phyloP scores from a whole-genome alignment of 495 filamentous ascomycete genomes.

The Talaromyces ruber region DNA sequence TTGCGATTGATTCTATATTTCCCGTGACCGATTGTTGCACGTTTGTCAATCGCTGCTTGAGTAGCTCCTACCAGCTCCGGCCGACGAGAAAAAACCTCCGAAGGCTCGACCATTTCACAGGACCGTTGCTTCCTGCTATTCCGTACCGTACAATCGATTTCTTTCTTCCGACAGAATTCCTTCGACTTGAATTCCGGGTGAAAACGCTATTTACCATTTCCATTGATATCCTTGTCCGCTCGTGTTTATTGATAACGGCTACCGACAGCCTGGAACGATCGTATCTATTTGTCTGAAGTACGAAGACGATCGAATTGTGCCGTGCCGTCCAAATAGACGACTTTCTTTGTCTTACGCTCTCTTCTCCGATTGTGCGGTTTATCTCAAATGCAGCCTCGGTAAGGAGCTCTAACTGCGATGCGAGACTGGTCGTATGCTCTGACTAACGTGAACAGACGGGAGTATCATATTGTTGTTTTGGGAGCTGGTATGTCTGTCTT shows the following conservation, averaged over 20 bases:
- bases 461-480: slow-evolving; percentile 89
- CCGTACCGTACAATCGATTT: neutral
- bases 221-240: neutral
- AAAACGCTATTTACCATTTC: neutral
- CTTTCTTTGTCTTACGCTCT: neutral
- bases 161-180: neutral
- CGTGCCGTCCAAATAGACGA: neutral
- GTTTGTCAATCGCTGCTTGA: neutral
- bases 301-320: neutral
- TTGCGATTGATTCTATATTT: neutral
- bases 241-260: neutral
- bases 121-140: neutral
- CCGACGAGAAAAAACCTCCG: neutral
- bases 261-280: neutral
- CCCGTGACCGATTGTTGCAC: neutral
- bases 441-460: slow-evolving; percentile 42
- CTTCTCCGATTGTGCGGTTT: neutral
- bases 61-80: neutral
- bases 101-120: neutral
- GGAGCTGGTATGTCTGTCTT: slow-evolving; percentile 60
- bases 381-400: slow-evolving; percentile 45
- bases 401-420: slow-evolving; percentile 17
- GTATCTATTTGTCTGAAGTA: neutral
- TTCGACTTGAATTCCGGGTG: neutral
- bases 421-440: neutral